Percentiles rank a stretch among this genome's conserved stretches.
These are phyloP conservation scores for Cutaneotrichosporon curvatum DNA, from an alignment of 1,284 basidiomycete species.

Conservation along the genomic window DNA sequence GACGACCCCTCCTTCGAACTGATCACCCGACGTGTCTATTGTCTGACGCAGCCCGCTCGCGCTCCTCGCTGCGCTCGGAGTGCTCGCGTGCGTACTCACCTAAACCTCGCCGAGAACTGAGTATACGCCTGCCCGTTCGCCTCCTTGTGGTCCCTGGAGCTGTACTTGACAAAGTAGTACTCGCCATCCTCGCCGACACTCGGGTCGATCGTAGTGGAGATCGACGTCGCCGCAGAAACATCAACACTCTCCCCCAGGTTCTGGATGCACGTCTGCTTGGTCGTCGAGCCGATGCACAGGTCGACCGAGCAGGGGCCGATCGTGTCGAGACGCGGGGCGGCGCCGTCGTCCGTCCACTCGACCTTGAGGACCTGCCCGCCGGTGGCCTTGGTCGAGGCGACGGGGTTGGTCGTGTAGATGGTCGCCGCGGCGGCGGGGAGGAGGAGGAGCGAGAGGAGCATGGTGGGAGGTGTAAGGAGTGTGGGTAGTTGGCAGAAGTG, in stretches of 20 bases:
- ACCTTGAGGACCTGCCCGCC: slow-evolving; percentile 58
- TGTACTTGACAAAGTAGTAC: slow-evolving; percentile 54
- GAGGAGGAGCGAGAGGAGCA: slow-evolving; percentile 46
- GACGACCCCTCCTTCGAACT: too few relatives aligned
- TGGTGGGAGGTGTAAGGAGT: slow-evolving; percentile 7
- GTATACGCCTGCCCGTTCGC: slow-evolving; percentile 55
- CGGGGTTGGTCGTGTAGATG: slow-evolving; percentile 45
- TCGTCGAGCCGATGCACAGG: slow-evolving; percentile 54
- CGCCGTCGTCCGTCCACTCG: slow-evolving; percentile 61
- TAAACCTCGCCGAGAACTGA: slow-evolving; percentile 75
- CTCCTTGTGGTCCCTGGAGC: slow-evolving; percentile 54
- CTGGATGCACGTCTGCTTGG: slow-evolving; percentile 58
- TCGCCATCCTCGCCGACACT: slow-evolving; percentile 55
- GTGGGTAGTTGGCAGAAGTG: background rate
- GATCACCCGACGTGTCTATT: too few relatives aligned
- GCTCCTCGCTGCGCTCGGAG: too few relatives aligned
- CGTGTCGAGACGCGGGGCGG: slow-evolving; percentile 51
- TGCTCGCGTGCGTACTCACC: slow-evolving; percentile 18
- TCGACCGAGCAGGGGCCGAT: slow-evolving; percentile 60
- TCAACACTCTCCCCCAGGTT: slow-evolving; percentile 54
- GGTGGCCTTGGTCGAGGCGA: slow-evolving; percentile 51
- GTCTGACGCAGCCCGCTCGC: too few relatives aligned
- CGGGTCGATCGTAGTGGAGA: slow-evolving; percentile 58
- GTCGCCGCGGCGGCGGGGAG: slow-evolving; percentile 31
- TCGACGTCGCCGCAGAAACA: slow-evolving; percentile 53